Conservation (phyloP, 768 basidiomycete species). For the Suillus clintonianus region DNA sequence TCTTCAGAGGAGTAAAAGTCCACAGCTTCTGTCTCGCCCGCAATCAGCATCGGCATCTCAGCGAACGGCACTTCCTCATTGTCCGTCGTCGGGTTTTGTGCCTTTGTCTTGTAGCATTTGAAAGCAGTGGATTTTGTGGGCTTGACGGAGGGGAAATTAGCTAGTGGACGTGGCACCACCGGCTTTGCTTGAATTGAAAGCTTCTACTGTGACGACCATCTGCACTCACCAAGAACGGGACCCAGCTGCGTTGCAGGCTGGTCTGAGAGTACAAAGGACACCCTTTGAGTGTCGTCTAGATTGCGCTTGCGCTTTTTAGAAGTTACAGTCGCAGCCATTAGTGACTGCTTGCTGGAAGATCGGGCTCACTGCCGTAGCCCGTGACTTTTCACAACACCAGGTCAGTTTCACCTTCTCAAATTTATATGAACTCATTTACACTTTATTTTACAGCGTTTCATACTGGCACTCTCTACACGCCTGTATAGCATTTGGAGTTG, state of each 20-base stretch:
- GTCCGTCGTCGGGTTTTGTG: conserved; percentile 28
- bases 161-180: conserved; percentile 34
- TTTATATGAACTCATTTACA: not conserved
- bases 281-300: conserved; percentile 32
- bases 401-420: conserved; percentile 5
- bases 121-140: conserved; percentile 63
- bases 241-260: conserved; percentile 42
- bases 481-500: conserved; percentile 21
- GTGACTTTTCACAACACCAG: conserved; percentile 17
- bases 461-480: conserved; percentile 13
- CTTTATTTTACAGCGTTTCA: conserved; percentile 4
- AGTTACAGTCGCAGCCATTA: conserved; percentile 23
- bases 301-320: conserved; percentile 55
- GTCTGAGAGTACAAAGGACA: conserved; percentile 39
- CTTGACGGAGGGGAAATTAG: conserved; percentile 64
- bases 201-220: conserved; percentile 28
- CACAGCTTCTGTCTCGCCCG: conserved; percentile 81
- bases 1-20: conserved; percentile 77
- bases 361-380: not conserved
- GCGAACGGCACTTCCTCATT: conserved; percentile 33
- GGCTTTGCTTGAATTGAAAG: conserved; percentile 6
- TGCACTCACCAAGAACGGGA: conserved; percentile 52
- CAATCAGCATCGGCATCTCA: conserved; percentile 48
- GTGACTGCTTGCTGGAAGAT: conserved; percentile 10
- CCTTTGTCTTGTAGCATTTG: conserved; percentile 55